These are phyloP conservation scores for Xylariaceae sp. DNA, from an alignment of 2,329 filamentous ascomycete genomes.

Conservation along the genomic window DNA sequence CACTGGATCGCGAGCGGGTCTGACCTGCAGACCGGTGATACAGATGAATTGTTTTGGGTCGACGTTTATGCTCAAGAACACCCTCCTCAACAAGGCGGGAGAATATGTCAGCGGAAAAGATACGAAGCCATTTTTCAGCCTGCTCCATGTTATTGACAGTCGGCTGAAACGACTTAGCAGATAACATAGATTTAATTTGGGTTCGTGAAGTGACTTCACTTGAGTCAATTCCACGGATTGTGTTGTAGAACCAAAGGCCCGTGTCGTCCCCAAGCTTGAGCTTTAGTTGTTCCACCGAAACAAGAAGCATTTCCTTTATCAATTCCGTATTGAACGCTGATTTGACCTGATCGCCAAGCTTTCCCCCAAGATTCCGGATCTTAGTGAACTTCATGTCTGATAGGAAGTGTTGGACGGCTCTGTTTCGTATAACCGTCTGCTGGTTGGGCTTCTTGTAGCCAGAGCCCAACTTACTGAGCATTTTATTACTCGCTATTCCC, in stretches of 20 bases:
- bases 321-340: conserved; percentile 82
- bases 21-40: conserved; percentile 79
- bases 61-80: conserved; percentile 82
- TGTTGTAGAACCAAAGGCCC: conserved; percentile 83
- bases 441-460: conserved; percentile 91
- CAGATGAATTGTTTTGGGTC: conserved; percentile 84
- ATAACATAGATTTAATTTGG: conserved; percentile 96
- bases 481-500: conserved; percentile 89
- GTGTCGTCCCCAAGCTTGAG: conserved; percentile 82
- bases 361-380: conserved; percentile 93
- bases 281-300: conserved; percentile 78
- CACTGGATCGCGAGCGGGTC: conserved; percentile 74
- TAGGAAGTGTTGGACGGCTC: conserved; percentile 81
- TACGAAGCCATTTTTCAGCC: conserved; percentile 83
- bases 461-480: conserved; percentile 92
- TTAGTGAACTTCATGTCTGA: conserved; percentile 90
- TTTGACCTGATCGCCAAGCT: conserved; percentile 86
- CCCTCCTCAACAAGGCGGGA: conserved; percentile 90
- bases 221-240: conserved; percentile 82
- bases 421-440: conserved; percentile 91
- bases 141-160: conserved; percentile 80
- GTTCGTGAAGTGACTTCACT: conserved; percentile 91
- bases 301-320: conserved; percentile 74
- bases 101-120: conserved; percentile 92
- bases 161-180: conserved; percentile 92